Conservation (phyloP, 441 rosid genomes). For the Isatis lusitanica region DNA sequence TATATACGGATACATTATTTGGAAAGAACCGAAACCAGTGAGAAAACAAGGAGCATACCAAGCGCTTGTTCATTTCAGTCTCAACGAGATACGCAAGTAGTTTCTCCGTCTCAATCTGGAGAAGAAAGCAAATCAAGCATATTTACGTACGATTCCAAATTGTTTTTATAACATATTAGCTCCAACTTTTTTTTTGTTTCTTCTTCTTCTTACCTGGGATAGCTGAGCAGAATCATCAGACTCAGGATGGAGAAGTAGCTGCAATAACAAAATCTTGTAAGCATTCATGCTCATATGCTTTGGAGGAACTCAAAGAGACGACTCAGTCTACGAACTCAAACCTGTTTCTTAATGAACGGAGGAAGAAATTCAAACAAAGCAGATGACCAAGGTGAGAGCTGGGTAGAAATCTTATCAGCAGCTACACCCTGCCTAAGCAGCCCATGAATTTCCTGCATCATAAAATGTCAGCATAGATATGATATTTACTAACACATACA, state of each 20-base stretch:
- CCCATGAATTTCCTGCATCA: constrained; percentile 87
- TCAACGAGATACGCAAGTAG: constrained; percentile 98
- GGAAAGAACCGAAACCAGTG: neutral
- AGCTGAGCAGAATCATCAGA: constrained; percentile 99
- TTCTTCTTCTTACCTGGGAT: constrained; percentile 72
- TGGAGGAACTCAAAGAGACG: constrained; percentile 15
- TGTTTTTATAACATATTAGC: neutral
- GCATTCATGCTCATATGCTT: constrained; percentile 23
- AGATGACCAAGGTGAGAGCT: constrained; percentile 99
- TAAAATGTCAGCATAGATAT: constrained; percentile 23
- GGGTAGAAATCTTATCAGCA: constrained; percentile 69
- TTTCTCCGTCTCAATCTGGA: constrained; percentile 96
- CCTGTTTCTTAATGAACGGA: constrained; percentile 92
- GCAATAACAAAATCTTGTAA: constrained; percentile 40
- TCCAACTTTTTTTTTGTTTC: neutral
- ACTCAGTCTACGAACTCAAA: constrained; percentile 33
- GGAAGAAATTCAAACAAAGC: constrained; percentile 96
- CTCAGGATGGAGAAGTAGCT: constrained; percentile 94
- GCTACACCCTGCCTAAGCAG: constrained; percentile 75
- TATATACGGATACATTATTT: neutral
- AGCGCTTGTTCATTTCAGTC: constrained; percentile 88
- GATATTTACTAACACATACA: neutral
- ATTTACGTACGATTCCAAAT: constrained; percentile 13
- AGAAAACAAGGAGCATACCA: constrained; percentile 43
- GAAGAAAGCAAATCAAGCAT: constrained; percentile 27